These are phyloP conservation scores for Catenaria anguillulae DNA, from an alignment of 371 early-diverging fungal species.

Conservation along the genomic window DNA sequence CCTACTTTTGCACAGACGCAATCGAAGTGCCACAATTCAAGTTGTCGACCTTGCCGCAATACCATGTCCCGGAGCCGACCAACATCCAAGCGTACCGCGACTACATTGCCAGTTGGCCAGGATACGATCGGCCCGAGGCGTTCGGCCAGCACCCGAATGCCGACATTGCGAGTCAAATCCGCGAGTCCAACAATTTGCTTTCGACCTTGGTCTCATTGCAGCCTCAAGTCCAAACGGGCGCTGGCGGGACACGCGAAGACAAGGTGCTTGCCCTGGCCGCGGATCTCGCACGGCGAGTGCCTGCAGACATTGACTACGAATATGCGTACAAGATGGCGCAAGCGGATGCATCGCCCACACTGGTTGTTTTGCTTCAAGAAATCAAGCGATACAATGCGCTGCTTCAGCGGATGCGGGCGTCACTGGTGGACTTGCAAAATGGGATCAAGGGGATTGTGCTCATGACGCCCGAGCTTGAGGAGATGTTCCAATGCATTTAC, in stretches of 20 bases:
- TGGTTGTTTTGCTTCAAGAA: conserved; percentile 41
- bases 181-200: conserved; percentile 39
- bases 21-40: conserved; percentile 35
- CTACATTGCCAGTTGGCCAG: conserved; percentile 32
- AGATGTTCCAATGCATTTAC: conserved; percentile 30
- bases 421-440: conserved; percentile 29
- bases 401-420: conserved; percentile 28
- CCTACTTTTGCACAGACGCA: conserved; percentile 38
- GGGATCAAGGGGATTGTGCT: conserved; percentile 43
- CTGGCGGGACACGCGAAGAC: conserved; percentile 23
- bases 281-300: conserved; percentile 33
- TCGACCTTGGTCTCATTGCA: conserved; percentile 34
- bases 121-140: conserved; percentile 39
- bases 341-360: conserved; percentile 23
- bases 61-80: conserved; percentile 26
- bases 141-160: conserved; percentile 45
- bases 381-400: conserved; percentile 38
- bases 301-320: conserved; percentile 26
- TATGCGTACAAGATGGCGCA: conserved; percentile 28
- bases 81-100: conserved; percentile 26
- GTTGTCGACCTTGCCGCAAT: conserved; percentile 18
- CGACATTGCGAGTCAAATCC: conserved; percentile 38
- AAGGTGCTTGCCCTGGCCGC: conserved; percentile 32
- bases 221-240: conserved; percentile 20
- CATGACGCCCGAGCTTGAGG: conserved; percentile 38